These are phyloP conservation scores for Cryptococcus neoformans DNA, from an alignment of 1,284 basidiomycete genomes.

Conservation along the genomic window DNA sequence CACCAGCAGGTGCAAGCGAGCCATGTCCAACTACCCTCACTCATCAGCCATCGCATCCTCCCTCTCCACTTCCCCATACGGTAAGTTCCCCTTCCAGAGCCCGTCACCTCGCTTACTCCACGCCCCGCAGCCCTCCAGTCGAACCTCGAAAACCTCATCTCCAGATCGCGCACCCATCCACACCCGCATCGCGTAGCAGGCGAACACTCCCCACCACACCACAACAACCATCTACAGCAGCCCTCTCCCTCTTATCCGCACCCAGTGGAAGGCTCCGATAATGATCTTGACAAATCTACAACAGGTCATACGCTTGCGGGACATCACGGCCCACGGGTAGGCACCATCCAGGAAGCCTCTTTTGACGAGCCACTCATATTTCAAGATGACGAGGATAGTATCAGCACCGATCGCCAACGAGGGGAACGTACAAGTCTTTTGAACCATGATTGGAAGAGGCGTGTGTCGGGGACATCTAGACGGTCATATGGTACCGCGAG, in stretches of 20 bases:
- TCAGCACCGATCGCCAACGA: neutral
- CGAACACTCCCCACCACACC: constrained; percentile 6
- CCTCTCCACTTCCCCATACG: constrained; percentile 44
- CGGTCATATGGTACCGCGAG: constrained; percentile 22
- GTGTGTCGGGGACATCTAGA: constrained; percentile 7
- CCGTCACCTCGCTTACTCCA: neutral
- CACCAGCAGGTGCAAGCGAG: neutral
- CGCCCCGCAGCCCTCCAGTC: constrained; percentile 36
- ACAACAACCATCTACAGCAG: neutral
- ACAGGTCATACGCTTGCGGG: too few relatives aligned
- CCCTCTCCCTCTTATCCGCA: neutral
- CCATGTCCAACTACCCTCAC: constrained; percentile 38
- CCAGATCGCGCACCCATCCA: constrained; percentile 32
- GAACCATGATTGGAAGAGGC: constrained; percentile 6
- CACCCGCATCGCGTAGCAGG: constrained; percentile 20
- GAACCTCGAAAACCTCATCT: constrained; percentile 46
- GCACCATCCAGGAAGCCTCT: constrained; percentile 29
- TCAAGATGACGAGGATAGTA: constrained; percentile 26
- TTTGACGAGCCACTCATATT: constrained; percentile 31
- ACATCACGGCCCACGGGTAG: constrained; percentile 14
- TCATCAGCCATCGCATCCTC: constrained; percentile 33
- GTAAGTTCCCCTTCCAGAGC: constrained; percentile 19
- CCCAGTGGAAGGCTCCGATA: too few relatives aligned
- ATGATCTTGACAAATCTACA: too few relatives aligned
- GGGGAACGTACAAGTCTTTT: constrained; percentile 15